Conservation (phyloP, 164 flowering plant genomes). For the Umbellularia californica region DNA sequence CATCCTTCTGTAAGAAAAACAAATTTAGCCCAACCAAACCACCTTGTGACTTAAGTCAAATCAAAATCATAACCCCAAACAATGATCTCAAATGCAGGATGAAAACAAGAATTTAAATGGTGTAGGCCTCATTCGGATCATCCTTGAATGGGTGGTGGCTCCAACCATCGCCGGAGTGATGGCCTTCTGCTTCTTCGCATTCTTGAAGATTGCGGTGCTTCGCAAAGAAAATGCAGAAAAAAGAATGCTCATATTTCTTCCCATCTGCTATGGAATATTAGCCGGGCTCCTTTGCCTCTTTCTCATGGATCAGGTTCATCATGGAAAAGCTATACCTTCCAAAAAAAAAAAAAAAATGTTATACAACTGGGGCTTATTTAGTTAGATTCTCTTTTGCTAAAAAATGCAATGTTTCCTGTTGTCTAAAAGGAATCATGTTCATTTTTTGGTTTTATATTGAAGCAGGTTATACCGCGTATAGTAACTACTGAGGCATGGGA, state of each 20-base stretch:
- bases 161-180: slow-evolving; percentile 17
- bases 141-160: slow-evolving; percentile 26
- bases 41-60: not conserved
- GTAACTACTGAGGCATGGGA: too few species aligned
- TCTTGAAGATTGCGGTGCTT: slow-evolving; percentile 18
- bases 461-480: too few species aligned
- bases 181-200: slow-evolving; percentile 18
- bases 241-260: slow-evolving; percentile 22
- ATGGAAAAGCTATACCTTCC: not conserved
- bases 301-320: slow-evolving; percentile 24
- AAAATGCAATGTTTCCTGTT: not conserved
- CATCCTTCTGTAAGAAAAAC: not conserved
- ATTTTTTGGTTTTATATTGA: not conserved
- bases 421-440: not conserved
- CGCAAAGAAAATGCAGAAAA: slow-evolving; percentile 22
- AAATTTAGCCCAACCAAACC: not conserved
- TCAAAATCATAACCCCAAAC: not conserved
- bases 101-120: not conserved
- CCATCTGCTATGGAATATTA: slow-evolving; percentile 23
- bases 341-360: not conserved
- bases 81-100: not conserved
- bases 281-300: slow-evolving; percentile 30
- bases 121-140: slow-evolving; percentile 20
- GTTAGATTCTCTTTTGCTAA: not conserved
- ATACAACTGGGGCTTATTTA: not conserved